These are phyloP conservation scores for Salinomyces thailandicus DNA, from an alignment of 2,329 filamentous ascomycete species.

Conservation along the genomic window DNA sequence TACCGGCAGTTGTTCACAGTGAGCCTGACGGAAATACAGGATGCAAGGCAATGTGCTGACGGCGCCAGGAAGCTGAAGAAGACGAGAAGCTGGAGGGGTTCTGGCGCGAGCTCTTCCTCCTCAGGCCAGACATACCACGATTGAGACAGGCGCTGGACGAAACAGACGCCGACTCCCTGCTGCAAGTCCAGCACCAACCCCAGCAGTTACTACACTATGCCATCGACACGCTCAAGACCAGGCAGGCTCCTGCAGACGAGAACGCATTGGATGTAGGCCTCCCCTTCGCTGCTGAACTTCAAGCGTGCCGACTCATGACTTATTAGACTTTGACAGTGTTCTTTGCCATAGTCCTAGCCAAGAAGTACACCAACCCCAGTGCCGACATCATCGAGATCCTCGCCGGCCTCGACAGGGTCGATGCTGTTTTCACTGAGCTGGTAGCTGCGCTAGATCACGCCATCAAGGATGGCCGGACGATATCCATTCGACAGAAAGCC, in stretches of 20 bases:
- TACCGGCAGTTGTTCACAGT: constrained; percentile 72
- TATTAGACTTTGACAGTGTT: constrained; percentile 86
- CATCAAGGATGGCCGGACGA: constrained; percentile 64
- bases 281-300: not conserved
- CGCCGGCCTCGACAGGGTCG: constrained; percentile 79
- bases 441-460: constrained; percentile 71
- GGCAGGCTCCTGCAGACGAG: constrained; percentile 52
- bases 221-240: constrained; percentile 56
- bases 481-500: constrained; percentile 66
- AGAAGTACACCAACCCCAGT: constrained; percentile 89
- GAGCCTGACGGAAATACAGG: constrained; percentile 11
- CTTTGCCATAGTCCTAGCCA: constrained; percentile 68
- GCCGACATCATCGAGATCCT: constrained; percentile 88
- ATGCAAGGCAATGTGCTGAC: not conserved
- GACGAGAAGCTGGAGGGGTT: constrained; percentile 74
- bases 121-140: constrained; percentile 63
- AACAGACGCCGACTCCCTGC: constrained; percentile 62
- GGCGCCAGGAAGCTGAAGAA: constrained; percentile 47
- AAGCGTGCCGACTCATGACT: constrained; percentile 33
- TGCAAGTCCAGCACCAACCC: constrained; percentile 59
- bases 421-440: constrained; percentile 78
- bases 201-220: constrained; percentile 68
- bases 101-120: constrained; percentile 91
- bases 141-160: constrained; percentile 59
- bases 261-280: constrained; percentile 73